Conservation (phyloP, 257 asterid genomes). For the Apocynum venetum region DNA sequence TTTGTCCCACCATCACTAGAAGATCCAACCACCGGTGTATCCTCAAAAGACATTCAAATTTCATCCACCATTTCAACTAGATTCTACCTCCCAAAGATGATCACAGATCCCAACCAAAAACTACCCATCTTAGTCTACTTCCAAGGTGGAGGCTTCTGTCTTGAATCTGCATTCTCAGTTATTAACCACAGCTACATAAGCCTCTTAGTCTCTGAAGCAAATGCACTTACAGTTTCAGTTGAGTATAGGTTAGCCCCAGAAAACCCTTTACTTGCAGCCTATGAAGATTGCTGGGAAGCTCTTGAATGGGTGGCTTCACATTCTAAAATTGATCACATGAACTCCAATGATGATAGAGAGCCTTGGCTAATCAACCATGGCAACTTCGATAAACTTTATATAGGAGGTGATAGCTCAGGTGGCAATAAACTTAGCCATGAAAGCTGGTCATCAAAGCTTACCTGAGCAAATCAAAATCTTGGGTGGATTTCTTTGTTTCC, state of each 20-base stretch:
- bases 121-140: conserved; percentile 22
- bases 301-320: conserved; percentile 27
- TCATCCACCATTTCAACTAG: conserved; percentile 29
- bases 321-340: no score
- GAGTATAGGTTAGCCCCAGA: conserved; percentile 50
- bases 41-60: conserved; percentile 30
- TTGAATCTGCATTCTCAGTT: conserved; percentile 23
- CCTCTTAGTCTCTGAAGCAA: conserved; percentile 3
- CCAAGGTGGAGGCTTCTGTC: conserved; percentile 27
- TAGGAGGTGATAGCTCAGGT: conserved; percentile 29
- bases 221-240: conserved; percentile 12
- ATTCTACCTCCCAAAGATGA: conserved; percentile 21
- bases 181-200: conserved; percentile 10
- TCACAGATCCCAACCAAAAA: background rate
- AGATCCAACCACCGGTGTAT: conserved; percentile 22
- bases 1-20: conserved; percentile 21
- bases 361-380: conserved; percentile 21
- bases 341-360: background rate
- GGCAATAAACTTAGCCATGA: conserved; percentile 21
- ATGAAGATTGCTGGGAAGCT: conserved; percentile 39
- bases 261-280: conserved; percentile 32
- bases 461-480: conserved; percentile 11
- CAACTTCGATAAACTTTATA: conserved; percentile 5
- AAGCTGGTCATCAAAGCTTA: background rate
- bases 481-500: conserved; percentile 19